phyloP scores from a whole-genome alignment of 345 rosid genomes.

The Odontarrhena argentea region DNA sequence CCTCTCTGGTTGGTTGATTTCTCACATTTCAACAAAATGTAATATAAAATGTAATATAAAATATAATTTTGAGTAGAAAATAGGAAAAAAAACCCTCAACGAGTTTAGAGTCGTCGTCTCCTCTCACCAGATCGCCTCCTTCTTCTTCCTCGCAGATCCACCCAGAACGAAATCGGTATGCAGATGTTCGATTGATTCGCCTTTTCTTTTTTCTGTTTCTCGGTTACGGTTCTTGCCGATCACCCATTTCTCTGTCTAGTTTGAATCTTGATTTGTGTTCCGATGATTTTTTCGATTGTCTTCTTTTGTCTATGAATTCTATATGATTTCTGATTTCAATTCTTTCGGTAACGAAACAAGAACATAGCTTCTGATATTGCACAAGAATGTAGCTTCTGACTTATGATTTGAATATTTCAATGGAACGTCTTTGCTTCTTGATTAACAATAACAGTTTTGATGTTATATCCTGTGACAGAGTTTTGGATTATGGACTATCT shows the following conservation, averaged over 20 bases:
- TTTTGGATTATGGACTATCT: constrained; percentile 62
- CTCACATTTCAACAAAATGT: too few relatives aligned
- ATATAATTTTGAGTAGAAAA: background rate
- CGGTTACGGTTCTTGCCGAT: background rate
- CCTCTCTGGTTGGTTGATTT: background rate
- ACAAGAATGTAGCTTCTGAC: too few relatives aligned
- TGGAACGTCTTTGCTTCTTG: too few relatives aligned
- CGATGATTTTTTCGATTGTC: background rate
- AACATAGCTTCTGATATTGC: too few relatives aligned
- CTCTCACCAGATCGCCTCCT: constrained; percentile 29
- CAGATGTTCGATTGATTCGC: background rate
- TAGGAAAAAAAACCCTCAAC: background rate
- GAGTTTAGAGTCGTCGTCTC: constrained; percentile 9
- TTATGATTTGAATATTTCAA: too few relatives aligned
- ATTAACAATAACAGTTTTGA: too few relatives aligned
- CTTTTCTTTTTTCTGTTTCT: background rate
- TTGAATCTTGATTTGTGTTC: background rate
- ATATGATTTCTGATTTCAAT: background rate
- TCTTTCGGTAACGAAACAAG: too few relatives aligned
- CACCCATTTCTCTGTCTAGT: background rate
- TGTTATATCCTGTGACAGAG: too few relatives aligned
- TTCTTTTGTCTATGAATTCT: background rate
- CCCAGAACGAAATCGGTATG: constrained; percentile 22
- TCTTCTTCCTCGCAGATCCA: constrained; percentile 29
- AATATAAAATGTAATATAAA: too few relatives aligned